These are phyloP conservation scores for Trichoderma brevicompactum DNA, from an alignment of 2,329 filamentous ascomycete species.

Conservation along the genomic window DNA sequence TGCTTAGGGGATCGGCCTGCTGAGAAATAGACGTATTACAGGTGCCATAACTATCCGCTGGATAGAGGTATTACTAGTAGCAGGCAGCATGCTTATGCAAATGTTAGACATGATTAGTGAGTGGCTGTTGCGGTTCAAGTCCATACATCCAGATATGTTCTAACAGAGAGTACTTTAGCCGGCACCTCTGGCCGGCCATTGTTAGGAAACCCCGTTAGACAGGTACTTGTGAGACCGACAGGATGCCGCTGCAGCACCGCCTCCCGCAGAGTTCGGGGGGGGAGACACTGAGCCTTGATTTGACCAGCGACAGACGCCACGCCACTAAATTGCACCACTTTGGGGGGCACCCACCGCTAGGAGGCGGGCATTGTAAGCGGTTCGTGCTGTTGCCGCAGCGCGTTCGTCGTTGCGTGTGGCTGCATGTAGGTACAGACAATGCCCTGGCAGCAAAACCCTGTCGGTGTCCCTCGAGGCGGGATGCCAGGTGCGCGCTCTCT, in stretches of 20 bases:
- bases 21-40: background rate
- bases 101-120: too few relatives aligned
- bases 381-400: conserved; percentile 13
- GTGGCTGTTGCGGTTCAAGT: too few relatives aligned
- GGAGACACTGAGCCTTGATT: background rate
- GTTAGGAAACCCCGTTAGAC: too few relatives aligned
- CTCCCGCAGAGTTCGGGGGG: too few relatives aligned
- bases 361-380: conserved; percentile 3
- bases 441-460: conserved; percentile 17
- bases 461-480: background rate
- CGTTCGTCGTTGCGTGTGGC: conserved; percentile 3
- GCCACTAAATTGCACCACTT: conserved; percentile 8
- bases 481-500: background rate
- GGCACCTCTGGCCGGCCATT: too few relatives aligned
- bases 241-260: background rate
- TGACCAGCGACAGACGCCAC: background rate
- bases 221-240: background rate
- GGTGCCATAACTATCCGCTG: too few relatives aligned
- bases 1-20: background rate
- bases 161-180: too few relatives aligned
- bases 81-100: too few relatives aligned
- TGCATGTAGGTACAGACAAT: background rate
- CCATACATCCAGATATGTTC: too few relatives aligned
- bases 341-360: background rate
- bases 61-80: too few relatives aligned